Evolutionary conservation across 305 asterid genomes (phyloP).

Genomic region (Solanum aculeatissimum): DNA sequence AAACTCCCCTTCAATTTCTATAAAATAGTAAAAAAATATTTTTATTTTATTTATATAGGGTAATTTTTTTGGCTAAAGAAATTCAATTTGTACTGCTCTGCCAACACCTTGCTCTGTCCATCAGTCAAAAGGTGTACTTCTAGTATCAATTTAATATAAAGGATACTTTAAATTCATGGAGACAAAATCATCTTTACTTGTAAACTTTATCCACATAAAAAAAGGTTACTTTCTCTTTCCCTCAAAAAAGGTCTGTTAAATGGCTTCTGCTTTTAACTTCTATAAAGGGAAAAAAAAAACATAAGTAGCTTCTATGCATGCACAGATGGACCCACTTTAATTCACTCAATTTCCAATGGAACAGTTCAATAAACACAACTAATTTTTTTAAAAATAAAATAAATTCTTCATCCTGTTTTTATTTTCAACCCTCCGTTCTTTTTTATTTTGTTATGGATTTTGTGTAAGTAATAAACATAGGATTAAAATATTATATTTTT

Average conservation of each 20-base stretch:
- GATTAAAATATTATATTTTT: too few species aligned
- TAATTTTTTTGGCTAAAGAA: background rate
- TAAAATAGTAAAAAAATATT: too few species aligned
- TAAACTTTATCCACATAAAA: background rate
- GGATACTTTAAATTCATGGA: background rate
- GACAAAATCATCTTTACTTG: background rate
- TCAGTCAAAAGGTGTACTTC: background rate
- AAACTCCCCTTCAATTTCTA: too few species aligned
- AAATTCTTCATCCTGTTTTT: background rate
- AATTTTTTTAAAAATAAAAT: too few species aligned
- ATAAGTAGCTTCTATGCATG: background rate
- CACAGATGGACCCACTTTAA: background rate
- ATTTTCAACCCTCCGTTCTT: background rate
- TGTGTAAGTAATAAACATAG: background rate
- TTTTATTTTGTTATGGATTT: background rate
- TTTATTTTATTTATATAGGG: background rate
- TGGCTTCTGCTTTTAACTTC: background rate
- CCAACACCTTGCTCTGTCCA: background rate
- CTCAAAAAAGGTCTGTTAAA: background rate
- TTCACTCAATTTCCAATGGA: background rate
- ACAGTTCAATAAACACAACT: background rate
- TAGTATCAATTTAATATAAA: background rate
- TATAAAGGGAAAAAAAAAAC: background rate
- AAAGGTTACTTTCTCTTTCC: background rate
- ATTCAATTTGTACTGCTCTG: background rate